A percentile compares a stretch with the other conserved stretches of the same genome.
These are phyloP conservation scores for Tuber borchii DNA, from an alignment of 495 filamentous ascomycete species.

Conservation along the genomic window DNA sequence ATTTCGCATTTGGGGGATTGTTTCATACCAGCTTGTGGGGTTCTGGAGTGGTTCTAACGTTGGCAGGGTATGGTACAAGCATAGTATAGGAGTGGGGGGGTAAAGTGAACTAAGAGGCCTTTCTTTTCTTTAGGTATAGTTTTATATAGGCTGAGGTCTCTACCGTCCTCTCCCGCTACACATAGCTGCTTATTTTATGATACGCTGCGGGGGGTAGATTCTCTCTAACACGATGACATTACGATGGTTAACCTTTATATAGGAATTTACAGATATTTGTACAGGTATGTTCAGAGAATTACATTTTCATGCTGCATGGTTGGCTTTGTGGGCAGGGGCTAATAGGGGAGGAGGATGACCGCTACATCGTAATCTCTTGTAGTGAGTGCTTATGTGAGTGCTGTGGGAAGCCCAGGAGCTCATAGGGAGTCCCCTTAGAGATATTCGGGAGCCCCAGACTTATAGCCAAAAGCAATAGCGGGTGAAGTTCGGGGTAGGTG, in stretches of 20 bases:
- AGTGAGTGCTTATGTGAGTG: background rate
- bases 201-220: background rate
- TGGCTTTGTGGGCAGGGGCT: background rate
- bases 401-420: background rate
- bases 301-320: background rate
- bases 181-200: background rate
- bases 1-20: no score
- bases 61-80: no score
- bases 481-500: background rate
- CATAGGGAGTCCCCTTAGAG: background rate
- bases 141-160: no score
- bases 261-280: background rate
- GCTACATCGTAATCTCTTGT: background rate
- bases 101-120: no score
- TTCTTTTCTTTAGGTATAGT: no score
- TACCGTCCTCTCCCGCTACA: background rate
- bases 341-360: background rate
- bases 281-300: background rate
- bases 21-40: no score
- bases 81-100: no score
- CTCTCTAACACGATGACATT: background rate
- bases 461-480: background rate
- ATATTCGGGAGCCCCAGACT: background rate
- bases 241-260: background rate
- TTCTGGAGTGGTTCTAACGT: no score